Conservation (phyloP, 2,329 filamentous ascomycete species). For the Aschersonia sp. region DNA sequence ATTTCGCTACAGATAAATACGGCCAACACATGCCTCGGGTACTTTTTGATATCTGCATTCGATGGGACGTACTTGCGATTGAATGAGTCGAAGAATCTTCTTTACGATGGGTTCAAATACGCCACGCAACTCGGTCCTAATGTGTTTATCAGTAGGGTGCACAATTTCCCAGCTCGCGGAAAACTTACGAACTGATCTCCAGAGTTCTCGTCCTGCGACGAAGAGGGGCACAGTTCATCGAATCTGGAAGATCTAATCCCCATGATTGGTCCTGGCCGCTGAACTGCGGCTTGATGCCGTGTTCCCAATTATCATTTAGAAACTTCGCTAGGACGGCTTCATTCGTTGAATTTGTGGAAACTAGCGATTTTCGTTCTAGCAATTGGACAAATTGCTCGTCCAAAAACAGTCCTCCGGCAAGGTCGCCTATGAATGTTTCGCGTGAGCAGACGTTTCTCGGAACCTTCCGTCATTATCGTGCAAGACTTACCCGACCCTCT, state of each 20-base stretch:
- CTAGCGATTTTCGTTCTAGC: constrained; percentile 11
- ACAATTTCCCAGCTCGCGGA: neutral
- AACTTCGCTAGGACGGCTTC: constrained; percentile 6
- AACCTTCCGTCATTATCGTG: no score
- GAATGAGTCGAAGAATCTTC: constrained; percentile 10
- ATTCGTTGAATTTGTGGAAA: neutral
- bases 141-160: no score
- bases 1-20: neutral
- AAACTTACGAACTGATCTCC: constrained; percentile 1
- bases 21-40: constrained; percentile 12
- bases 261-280: constrained; percentile 5
- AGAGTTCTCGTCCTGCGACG: neutral
- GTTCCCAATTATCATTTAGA: constrained; percentile 14
- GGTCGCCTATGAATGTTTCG: constrained; percentile 11
- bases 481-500: constrained; percentile 18
- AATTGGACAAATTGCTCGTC: constrained; percentile 20
- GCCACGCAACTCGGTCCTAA: neutral
- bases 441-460: neutral
- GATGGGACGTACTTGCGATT: constrained; percentile 10
- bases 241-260: constrained; percentile 8
- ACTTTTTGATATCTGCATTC: neutral
- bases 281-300: constrained; percentile 14
- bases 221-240: neutral
- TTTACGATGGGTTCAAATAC: constrained; percentile 10
- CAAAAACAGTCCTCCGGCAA: constrained; percentile 25